Conservation (phyloP, 2,329 filamentous ascomycete species). For the Fusarium redolens region DNA sequence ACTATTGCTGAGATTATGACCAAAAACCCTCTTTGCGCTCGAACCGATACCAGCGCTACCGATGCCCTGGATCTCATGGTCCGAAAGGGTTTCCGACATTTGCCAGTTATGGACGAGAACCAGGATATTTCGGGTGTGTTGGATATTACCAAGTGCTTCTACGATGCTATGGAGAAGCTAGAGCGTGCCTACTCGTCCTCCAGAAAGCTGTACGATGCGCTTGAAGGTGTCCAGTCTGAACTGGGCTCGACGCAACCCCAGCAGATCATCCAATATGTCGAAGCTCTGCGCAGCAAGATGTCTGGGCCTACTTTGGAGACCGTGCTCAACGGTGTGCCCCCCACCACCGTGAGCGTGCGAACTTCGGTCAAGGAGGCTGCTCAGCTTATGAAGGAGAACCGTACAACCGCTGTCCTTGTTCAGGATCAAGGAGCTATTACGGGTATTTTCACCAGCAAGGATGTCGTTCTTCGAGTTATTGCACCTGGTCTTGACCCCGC, state of each 20-base stretch:
- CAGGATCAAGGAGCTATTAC: slow-evolving; percentile 98
- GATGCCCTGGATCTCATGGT: slow-evolving; percentile 99
- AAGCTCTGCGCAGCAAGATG: slow-evolving; percentile 95
- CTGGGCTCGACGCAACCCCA: slow-evolving; percentile 95
- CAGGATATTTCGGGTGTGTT: slow-evolving; percentile 98
- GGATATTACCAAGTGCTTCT: slow-evolving; percentile 99
- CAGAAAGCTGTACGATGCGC: slow-evolving; percentile 95
- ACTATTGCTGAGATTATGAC: slow-evolving; percentile 99
- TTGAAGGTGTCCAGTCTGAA: slow-evolving; percentile 98
- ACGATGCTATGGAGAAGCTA: slow-evolving; percentile 99
- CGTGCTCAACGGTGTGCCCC: slow-evolving; percentile 90
- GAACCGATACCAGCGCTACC: slow-evolving; percentile 97
- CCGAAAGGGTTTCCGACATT: slow-evolving; percentile 94
- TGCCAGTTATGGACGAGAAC: slow-evolving; percentile 99
- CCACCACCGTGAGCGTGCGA: slow-evolving; percentile 92
- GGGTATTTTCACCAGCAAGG: slow-evolving; percentile 99
- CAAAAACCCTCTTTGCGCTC: slow-evolving; percentile 96
- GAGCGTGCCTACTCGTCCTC: slow-evolving; percentile 98
- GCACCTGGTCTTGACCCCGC: slow-evolving; percentile 93
- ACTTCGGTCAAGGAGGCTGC: slow-evolving; percentile 98
- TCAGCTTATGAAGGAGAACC: slow-evolving; percentile 97
- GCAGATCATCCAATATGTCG: slow-evolving; percentile 98
- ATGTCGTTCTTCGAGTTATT: slow-evolving; percentile 97
- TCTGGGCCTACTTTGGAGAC: slow-evolving; percentile 96
- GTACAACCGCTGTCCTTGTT: slow-evolving; percentile 94